Evolutionary conservation across 495 filamentous ascomycete species (phyloP).

Genomic region (Mycothermus thermophilus): DNA sequence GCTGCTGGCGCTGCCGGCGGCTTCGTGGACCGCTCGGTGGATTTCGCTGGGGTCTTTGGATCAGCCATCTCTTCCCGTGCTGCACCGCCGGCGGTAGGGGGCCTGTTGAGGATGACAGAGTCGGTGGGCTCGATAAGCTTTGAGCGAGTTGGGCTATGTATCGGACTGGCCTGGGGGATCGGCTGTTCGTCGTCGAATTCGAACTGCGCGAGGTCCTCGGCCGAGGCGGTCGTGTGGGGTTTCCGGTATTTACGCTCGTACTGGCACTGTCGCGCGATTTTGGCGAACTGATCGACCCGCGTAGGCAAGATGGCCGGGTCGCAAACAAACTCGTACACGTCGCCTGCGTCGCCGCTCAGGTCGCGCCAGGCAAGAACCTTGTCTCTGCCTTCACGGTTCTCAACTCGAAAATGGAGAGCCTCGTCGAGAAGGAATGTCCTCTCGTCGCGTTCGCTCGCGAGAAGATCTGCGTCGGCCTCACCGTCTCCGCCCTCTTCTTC

Average conservation of each 20-base stretch:
- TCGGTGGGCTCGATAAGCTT: slow-evolving; percentile 34
- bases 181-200: slow-evolving; percentile 63
- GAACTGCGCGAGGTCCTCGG: slow-evolving; percentile 68
- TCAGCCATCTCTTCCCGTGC: slow-evolving; percentile 19
- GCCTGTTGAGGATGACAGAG: slow-evolving; percentile 28
- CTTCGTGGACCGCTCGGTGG: slow-evolving; percentile 25
- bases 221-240: slow-evolving; percentile 63
- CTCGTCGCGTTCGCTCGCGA: slow-evolving; percentile 73
- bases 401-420: slow-evolving; percentile 71
- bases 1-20: slow-evolving; percentile 41
- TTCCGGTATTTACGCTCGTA: slow-evolving; percentile 89
- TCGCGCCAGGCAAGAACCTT: slow-evolving; percentile 90
- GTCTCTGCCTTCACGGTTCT: slow-evolving; percentile 60
- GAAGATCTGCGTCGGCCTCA: slow-evolving; percentile 49
- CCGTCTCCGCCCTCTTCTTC: slow-evolving; percentile 75
- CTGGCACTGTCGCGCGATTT: slow-evolving; percentile 80
- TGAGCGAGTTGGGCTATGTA: slow-evolving; percentile 47
- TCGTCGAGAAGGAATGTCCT: slow-evolving; percentile 93
- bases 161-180: slow-evolving; percentile 69
- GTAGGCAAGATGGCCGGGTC: slow-evolving; percentile 54
- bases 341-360: slow-evolving; percentile 80
- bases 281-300: slow-evolving; percentile 67
- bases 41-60: slow-evolving; percentile 11
- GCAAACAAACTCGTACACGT: slow-evolving; percentile 94
- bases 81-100: slow-evolving; percentile 18